Base-by-base conservation (phyloP, 108 stramenopile species). In the Parietichytrium sp. region DNA sequence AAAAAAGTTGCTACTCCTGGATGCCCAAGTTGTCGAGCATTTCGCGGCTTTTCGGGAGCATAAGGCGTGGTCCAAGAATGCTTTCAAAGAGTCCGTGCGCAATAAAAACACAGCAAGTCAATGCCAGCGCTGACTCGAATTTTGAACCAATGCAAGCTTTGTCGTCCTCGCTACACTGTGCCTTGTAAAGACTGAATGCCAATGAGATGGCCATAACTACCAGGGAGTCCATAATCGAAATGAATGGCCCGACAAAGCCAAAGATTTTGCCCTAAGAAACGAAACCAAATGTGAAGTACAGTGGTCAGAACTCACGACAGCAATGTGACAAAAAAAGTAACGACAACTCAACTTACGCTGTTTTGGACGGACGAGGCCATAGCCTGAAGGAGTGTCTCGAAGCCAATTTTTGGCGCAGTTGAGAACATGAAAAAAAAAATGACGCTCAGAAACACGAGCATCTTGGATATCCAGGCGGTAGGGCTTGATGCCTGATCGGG, bases 331-430 rank as follows among this genome's bases (percentile, higher is more conserved):
- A n/a, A n/a, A n/a, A n/a, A n/a, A n/a, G n/a, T n/a, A n/a, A n/a
- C n/a, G n/a, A n/a, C n/a, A n/a, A n/a, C n/a, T n/a, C n/a, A n/a
- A n/a, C n/a, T n/a, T n/a, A n/a, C n/a, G 61, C 61, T 2, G 18
- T 2, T 2, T 6, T 72, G 38, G 29, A 72, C 61, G n/a, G 61
- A 72, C 6, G 61, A 45, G 16, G 45, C 61, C 61, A 72, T 72
- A 42, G 38, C 61, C 2, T 72, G 61, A 16, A 72, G 25, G 25
- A 72, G 61, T 10, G 61, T 72, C 42, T 72, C 61, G 45, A 72
- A 72, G 1, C 61, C 61, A 72, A 72, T 72, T 42, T 72, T 72
- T 33, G 61, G 61, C 61, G 61, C 61, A 16, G 61, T 72, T 13
- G 61, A 72, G 33, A 72, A 42, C 61, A 72, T 45, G 25, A 72